phyloP scores from a whole-genome alignment of 2,329 filamentous ascomycete species.

The Colletotrichum tropicale region DNA sequence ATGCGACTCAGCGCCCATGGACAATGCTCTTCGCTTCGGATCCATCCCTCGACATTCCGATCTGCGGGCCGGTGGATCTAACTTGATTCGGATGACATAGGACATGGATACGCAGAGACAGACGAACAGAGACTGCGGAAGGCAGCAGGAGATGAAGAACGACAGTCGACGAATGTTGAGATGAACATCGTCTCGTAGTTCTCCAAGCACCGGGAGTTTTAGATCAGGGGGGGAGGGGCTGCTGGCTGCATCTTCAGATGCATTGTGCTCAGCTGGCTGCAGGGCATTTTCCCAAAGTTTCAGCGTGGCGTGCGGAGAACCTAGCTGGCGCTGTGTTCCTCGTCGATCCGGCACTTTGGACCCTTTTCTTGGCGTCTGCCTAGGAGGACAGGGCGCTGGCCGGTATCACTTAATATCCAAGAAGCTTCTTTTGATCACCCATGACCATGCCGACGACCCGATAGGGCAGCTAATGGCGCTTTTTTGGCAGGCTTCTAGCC shows the following conservation, averaged over 20 bases:
- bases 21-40: not conserved
- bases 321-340: not conserved
- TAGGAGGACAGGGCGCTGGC: not conserved
- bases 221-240: not conserved
- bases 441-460: not conserved
- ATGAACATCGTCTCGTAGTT: not conserved
- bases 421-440: not conserved
- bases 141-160: not conserved
- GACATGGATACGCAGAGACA: not conserved
- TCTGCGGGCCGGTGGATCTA: constrained; percentile 3
- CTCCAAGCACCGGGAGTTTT: not conserved
- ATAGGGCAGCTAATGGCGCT: not conserved
- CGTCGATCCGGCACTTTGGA: not conserved
- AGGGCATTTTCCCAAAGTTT: not conserved
- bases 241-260: not conserved
- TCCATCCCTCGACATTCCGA: not conserved
- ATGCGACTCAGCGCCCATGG: not conserved
- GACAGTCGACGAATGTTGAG: not conserved
- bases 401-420: not conserved
- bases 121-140: not conserved
- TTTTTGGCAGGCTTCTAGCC: not conserved
- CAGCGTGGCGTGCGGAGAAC: constrained; percentile 5
- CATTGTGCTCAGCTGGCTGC: not conserved
- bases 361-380: not conserved
- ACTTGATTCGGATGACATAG: not conserved